Evolutionary conservation across 2,329 filamentous ascomycete species (phyloP).

Genomic region (Penicillium sp.): DNA sequence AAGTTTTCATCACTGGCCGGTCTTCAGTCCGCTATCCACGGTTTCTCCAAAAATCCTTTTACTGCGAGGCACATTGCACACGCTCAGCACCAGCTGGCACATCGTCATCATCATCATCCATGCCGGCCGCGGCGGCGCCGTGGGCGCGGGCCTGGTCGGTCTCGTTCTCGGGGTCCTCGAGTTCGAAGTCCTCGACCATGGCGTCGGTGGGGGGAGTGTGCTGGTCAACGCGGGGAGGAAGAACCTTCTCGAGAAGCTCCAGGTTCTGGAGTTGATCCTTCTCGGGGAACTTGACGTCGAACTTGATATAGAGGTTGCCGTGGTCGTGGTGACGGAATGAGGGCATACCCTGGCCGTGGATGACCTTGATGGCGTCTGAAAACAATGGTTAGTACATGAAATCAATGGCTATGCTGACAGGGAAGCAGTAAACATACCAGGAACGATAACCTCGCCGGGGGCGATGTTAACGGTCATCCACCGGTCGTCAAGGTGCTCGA

Average conservation of each 20-base stretch:
- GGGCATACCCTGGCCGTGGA: constrained; percentile 97
- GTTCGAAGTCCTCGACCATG: constrained; percentile 86
- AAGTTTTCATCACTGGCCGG: constrained; percentile 32
- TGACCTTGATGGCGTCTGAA: constrained; percentile 83
- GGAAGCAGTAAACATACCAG: constrained; percentile 62
- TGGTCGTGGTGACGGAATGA: constrained; percentile 91
- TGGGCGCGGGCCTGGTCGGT: constrained; percentile 66
- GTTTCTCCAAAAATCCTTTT: constrained; percentile 25
- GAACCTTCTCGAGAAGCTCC: constrained; percentile 75
- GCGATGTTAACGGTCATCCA: constrained; percentile 93
- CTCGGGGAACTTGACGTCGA: constrained; percentile 95
- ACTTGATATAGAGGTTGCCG: constrained; percentile 96
- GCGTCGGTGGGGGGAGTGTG: constrained; percentile 73
- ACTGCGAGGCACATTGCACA: constrained; percentile 56
- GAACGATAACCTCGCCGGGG: constrained; percentile 91
- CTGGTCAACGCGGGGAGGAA: constrained; percentile 71
- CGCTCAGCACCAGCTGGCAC: constrained; percentile 51
- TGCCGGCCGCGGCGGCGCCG: constrained; percentile 57
- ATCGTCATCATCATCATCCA: constrained; percentile 72
- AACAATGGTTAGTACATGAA: constrained; percentile 12
- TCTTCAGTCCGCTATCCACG: constrained; percentile 21
- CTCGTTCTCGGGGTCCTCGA: constrained; percentile 80
- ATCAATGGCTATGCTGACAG: not conserved
- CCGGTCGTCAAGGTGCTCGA: constrained; percentile 96
- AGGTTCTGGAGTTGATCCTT: constrained; percentile 70